phyloP scores from a whole-genome alignment of 169 alveolate genomes.

The Eimeria falciformis region DNA sequence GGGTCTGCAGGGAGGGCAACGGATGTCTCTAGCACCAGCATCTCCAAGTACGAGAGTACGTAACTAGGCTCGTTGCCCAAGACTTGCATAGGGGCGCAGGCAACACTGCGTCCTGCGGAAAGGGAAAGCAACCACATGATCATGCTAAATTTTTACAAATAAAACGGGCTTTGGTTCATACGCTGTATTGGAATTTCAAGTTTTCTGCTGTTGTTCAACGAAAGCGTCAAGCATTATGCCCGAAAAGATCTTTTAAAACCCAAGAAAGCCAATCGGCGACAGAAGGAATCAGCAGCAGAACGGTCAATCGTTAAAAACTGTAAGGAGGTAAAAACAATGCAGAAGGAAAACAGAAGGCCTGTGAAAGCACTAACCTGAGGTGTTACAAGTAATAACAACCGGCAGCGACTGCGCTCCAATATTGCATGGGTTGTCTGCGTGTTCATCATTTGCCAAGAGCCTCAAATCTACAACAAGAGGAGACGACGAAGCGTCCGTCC shows the following conservation, averaged over 20 bases:
- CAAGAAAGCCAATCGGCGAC: too few relatives aligned
- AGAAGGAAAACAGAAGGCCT: too few relatives aligned
- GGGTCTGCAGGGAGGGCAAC: neutral
- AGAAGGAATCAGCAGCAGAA: too few relatives aligned
- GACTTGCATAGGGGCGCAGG: conserved; percentile 5
- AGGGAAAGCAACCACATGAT: neutral
- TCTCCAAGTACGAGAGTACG: neutral
- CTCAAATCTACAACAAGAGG: neutral
- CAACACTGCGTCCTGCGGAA: conserved; percentile 11
- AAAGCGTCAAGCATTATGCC: too few relatives aligned
- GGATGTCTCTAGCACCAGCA: neutral
- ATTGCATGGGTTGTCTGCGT: neutral
- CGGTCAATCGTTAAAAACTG: too few relatives aligned
- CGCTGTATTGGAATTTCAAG: too few relatives aligned
- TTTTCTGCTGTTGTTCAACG: too few relatives aligned
- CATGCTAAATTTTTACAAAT: too few relatives aligned
- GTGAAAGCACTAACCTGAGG: neutral
- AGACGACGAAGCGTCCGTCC: neutral
- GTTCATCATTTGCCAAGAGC: neutral
- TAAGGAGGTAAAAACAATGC: too few relatives aligned
- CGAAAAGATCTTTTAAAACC: too few relatives aligned
- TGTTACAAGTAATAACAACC: neutral
- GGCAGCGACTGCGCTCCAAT: neutral
- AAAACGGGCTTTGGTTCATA: too few relatives aligned
- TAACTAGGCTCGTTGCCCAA: neutral